These are phyloP conservation scores for Euphorbia corollata DNA, from an alignment of 441 rosid species.

Conservation along the genomic window DNA sequence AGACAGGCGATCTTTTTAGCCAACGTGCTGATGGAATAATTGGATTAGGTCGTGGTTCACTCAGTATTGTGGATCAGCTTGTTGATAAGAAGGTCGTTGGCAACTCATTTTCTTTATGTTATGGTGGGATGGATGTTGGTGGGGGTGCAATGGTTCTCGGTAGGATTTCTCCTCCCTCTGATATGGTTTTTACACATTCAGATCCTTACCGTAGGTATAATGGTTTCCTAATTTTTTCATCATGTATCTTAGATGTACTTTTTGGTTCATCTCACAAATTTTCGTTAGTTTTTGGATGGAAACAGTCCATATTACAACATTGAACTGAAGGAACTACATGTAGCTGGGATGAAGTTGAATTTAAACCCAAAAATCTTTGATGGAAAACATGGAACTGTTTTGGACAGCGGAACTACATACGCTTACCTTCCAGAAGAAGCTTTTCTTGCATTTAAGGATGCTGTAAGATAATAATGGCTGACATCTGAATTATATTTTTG, in stretches of 20 bases:
- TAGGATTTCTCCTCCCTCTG: constrained; percentile 52
- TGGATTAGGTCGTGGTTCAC: constrained; percentile 84
- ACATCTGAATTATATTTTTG: neutral
- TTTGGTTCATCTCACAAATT: constrained; percentile 28
- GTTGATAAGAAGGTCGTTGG: constrained; percentile 63
- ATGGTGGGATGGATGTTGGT: constrained; percentile 92
- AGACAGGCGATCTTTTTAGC: constrained; percentile 83
- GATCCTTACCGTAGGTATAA: constrained; percentile 47
- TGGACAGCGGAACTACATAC: constrained; percentile 89
- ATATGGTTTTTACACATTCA: constrained; percentile 58
- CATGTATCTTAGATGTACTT: neutral
- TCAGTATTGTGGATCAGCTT: constrained; percentile 80
- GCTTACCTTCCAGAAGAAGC: constrained; percentile 86
- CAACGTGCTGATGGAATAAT: constrained; percentile 94
- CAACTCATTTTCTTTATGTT: constrained; percentile 83
- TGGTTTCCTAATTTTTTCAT: neutral
- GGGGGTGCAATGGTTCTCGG: constrained; percentile 97
- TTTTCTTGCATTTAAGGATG: constrained; percentile 61
- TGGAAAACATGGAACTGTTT: constrained; percentile 69
- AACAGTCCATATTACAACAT: constrained; percentile 86
- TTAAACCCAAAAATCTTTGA: constrained; percentile 58
- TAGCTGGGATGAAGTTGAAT: constrained; percentile 72
- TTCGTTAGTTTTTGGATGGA: constrained; percentile 29
- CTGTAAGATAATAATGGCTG: constrained; percentile 29
- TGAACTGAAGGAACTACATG: constrained; percentile 80